Percentiles rank a stretch among this genome's conserved stretches.
These are phyloP conservation scores for Melampsora larici-populina DNA, from an alignment of 1,284 basidiomycete genomes.

Conservation along the genomic window DNA sequence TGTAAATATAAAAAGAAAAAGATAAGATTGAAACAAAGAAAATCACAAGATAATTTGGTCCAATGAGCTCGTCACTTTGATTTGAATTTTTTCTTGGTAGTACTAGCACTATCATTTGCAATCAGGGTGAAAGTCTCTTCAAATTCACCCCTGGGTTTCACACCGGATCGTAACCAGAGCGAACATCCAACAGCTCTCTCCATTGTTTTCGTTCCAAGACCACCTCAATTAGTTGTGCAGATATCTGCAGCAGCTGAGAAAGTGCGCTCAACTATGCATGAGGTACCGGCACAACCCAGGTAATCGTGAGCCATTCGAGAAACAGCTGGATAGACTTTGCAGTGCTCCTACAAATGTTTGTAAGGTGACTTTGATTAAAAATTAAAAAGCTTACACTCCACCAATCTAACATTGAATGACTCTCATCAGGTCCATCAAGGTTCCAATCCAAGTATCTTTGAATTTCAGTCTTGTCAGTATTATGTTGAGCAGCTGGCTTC, in stretches of 20 bases:
- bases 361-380: background rate
- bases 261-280: background rate
- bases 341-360: background rate
- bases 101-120: too few species aligned
- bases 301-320: background rate
- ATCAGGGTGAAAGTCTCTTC: too few species aligned
- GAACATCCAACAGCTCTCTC: too few species aligned
- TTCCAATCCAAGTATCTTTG: background rate
- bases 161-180: too few species aligned
- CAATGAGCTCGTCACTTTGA: too few species aligned
- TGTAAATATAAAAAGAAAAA: too few species aligned
- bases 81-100: too few species aligned
- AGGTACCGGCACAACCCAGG: background rate
- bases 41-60: too few species aligned
- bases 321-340: background rate
- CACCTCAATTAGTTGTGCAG: background rate
- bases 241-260: constrained; percentile 14
- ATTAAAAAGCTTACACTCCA: background rate
- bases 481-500: background rate
- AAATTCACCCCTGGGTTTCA: too few species aligned
- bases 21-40: too few species aligned
- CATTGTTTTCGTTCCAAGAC: too few species aligned
- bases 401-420: background rate
- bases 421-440: background rate
- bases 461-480: too few species aligned